phyloP scores from a whole-genome alignment of 306 rosid species.

The Styphnolobium japonicum region DNA sequence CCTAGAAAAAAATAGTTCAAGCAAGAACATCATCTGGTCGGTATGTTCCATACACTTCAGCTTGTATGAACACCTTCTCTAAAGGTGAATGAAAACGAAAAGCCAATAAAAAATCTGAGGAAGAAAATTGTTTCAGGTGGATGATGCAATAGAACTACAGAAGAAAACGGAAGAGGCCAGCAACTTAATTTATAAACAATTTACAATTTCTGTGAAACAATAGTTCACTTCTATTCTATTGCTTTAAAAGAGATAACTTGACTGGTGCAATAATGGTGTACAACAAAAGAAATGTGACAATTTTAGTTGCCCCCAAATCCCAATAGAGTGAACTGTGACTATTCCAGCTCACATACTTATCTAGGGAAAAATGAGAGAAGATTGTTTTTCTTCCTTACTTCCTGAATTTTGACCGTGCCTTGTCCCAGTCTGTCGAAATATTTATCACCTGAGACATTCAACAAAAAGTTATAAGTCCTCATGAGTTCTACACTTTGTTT shows the following conservation, averaged over 20 bases:
- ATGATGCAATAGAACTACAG: background rate
- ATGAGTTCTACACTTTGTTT: background rate
- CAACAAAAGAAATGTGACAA: conserved; percentile 53
- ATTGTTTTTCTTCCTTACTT: conserved; percentile 50
- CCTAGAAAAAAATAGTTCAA: too few relatives aligned
- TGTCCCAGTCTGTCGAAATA: conserved; percentile 65
- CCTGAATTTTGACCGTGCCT: conserved; percentile 56
- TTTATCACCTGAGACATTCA: conserved; percentile 46
- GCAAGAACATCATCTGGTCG: too few relatives aligned
- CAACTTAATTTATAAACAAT: background rate
- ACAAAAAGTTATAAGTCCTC: background rate
- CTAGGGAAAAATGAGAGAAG: conserved; percentile 47
- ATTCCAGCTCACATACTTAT: conserved; percentile 71
- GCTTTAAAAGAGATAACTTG: conserved; percentile 22
- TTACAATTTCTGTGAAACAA: conserved; percentile 5
- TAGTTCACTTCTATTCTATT: background rate
- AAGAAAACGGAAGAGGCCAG: background rate
- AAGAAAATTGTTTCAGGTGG: background rate
- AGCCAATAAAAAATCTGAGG: background rate
- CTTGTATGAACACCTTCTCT: background rate
- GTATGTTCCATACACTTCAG: too few relatives aligned
- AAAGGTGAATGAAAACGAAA: background rate
- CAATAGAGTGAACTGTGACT: conserved; percentile 54
- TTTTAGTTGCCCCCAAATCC: conserved; percentile 53
- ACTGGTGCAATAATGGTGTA: conserved; percentile 60